Conservation (phyloP, 1,139 yeast genomes). For the Saccharomyces hybrid region DNA sequence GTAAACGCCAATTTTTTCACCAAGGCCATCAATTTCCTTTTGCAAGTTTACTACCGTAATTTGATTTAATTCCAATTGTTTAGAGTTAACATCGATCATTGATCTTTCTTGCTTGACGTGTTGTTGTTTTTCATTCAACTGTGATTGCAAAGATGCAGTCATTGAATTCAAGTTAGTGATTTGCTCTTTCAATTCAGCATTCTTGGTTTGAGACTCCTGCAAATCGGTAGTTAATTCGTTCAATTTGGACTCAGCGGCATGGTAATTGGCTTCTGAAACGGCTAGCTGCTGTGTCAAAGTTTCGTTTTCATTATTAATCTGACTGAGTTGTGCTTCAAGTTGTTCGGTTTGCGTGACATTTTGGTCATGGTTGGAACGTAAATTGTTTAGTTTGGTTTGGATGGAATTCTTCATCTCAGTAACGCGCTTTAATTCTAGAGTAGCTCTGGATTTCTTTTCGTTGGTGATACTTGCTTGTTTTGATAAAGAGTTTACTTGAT, state of each 20-base stretch:
- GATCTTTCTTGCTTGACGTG: slow-evolving; percentile 58
- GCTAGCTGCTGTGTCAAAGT: slow-evolving; percentile 69
- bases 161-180: slow-evolving; percentile 63
- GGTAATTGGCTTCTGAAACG: slow-evolving; percentile 72
- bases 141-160: slow-evolving; percentile 50
- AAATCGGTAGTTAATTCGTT: slow-evolving; percentile 53
- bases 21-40: slow-evolving; percentile 43
- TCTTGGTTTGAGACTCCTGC: slow-evolving; percentile 61
- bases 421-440: slow-evolving; percentile 61
- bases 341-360: slow-evolving; percentile 71
- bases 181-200: slow-evolving; percentile 57
- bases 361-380: slow-evolving; percentile 66
- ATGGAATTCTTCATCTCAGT: slow-evolving; percentile 62
- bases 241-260: slow-evolving; percentile 62
- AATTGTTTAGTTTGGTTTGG: slow-evolving; percentile 56
- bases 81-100: slow-evolving; percentile 55
- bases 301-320: slow-evolving; percentile 63
- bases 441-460: slow-evolving; percentile 67
- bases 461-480: slow-evolving; percentile 65
- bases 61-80: slow-evolving; percentile 59
- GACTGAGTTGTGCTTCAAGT: slow-evolving; percentile 53
- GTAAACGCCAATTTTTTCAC: slow-evolving; percentile 24
- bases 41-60: slow-evolving; percentile 39
- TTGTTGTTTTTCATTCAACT: slow-evolving; percentile 43
- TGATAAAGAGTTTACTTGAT: slow-evolving; percentile 73